Conservation (phyloP, 2,329 filamentous ascomycete species). For the Iodosphaeria phyllophila region DNA sequence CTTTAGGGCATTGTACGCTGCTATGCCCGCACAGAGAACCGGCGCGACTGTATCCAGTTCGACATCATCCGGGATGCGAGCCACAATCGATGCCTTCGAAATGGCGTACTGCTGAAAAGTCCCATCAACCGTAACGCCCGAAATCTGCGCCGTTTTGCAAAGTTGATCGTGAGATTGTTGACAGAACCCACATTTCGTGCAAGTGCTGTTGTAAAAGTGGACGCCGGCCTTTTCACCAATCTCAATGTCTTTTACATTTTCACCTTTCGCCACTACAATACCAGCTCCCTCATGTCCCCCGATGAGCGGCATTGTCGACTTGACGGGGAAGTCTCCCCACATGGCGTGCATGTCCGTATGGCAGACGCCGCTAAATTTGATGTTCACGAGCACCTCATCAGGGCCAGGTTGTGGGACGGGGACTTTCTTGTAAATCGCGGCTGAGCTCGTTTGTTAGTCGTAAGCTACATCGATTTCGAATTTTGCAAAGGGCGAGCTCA, state of each 20-base stretch:
- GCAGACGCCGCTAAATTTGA: conserved; percentile 82
- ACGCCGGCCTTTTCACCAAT: conserved; percentile 76
- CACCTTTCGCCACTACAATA: conserved; percentile 61
- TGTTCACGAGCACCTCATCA: conserved; percentile 80
- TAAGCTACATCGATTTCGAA: background rate
- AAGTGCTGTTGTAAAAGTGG: conserved; percentile 86
- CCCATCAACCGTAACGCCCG: conserved; percentile 84
- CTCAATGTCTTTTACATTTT: conserved; percentile 58
- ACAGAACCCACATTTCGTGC: conserved; percentile 71
- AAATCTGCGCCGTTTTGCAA: conserved; percentile 56
- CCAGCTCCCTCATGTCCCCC: conserved; percentile 71
- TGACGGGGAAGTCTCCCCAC: conserved; percentile 77
- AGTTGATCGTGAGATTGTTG: conserved; percentile 65
- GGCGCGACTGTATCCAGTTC: conserved; percentile 62
- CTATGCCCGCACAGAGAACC: conserved; percentile 70
- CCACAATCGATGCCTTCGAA: conserved; percentile 71
- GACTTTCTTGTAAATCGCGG: conserved; percentile 59
- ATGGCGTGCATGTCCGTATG: conserved; percentile 70
- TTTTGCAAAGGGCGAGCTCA: conserved; percentile 21
- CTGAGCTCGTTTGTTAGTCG: conserved; percentile 14
- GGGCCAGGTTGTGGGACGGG: conserved; percentile 64
- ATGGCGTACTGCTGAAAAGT: conserved; percentile 87
- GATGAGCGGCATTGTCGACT: conserved; percentile 67
- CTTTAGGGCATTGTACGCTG: conserved; percentile 83
- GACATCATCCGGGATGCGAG: conserved; percentile 60